These are phyloP conservation scores for Rhododendron ferrugineum DNA, from an alignment of 148 eudicot species.

Conservation along the genomic window DNA sequence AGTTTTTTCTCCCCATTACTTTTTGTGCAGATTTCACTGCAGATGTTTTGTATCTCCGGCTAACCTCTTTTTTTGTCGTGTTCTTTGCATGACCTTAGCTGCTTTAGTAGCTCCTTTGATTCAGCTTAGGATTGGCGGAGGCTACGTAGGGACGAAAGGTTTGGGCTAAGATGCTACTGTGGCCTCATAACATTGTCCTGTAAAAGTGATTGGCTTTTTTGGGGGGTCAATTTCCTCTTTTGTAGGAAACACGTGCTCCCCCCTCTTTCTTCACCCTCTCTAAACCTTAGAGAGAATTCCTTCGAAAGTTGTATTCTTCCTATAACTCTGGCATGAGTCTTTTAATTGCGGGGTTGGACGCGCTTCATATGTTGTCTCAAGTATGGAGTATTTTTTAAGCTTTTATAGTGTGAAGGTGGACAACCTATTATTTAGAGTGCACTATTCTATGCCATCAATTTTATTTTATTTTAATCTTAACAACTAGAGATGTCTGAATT, in stretches of 20 bases:
- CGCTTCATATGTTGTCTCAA: neutral
- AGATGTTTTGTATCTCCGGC: neutral
- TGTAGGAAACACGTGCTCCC: neutral
- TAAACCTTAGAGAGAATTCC: neutral
- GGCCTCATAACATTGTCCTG: neutral
- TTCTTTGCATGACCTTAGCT: neutral
- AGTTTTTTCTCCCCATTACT: neutral
- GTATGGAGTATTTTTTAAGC: neutral
- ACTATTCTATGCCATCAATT: neutral
- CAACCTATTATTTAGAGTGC: neutral
- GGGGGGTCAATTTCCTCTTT: neutral
- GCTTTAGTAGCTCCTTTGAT: neutral
- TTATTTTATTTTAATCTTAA: neutral
- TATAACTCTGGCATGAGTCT: neutral
- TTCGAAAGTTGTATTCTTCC: neutral
- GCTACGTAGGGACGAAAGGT: neutral
- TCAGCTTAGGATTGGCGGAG: neutral
- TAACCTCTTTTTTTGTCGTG: neutral
- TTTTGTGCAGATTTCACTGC: neutral
- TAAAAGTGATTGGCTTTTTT: neutral
- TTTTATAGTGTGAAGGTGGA: neutral
- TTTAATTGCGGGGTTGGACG: neutral
- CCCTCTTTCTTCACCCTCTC: neutral
- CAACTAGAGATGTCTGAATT: neutral
- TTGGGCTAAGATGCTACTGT: neutral